Base-by-base conservation (phyloP, 805 yeast genomes). In the Myxozyma udenii region DNA sequence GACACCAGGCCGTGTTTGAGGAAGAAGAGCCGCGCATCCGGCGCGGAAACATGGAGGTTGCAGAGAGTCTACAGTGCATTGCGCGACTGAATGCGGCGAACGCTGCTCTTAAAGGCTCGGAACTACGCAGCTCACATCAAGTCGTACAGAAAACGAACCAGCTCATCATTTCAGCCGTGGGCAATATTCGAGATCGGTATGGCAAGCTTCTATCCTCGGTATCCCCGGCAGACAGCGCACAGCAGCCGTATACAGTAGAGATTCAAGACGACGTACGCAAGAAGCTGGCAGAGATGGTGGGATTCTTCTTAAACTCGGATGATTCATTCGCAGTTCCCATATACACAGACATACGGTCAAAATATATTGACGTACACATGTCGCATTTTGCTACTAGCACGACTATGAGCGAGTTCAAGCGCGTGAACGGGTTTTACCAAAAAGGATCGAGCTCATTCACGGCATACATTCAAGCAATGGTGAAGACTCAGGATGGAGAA, bases 1-100 rank as follows among this genome's bases (percentile, higher is more conserved):
- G 51, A 25, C 41, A 52, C 22, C 59, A 55, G 38, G 42, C 46
- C 21, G 51, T 55, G 18, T 55, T 49, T 22, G 57, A 55, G 37
- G 59, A 51, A 21, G 59, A 55, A 41, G 59, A 55, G 47, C 53
- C 58, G 14, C 50, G 58, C 21, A 55, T 55, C 36, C 41, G 47
- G 3, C 60, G 64, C 2, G 59, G 60, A n/a, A 48, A 57, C 23
- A 55, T 59, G 26, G 62, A 64, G 19, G 50, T 67, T 12, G 44
- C 58, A 23, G 57, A 48, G 32, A 60, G 62, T 49, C 41, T 61
- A 14, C 57, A 58, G n/a, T 56, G 64, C 5, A 50, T 68, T 18
- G 33, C 40, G 14, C 57, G 58, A 19, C 55, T 67, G 18, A 49
- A 57, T 30, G 48, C 44, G 3, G 66, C 68, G 1, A 53, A 60